Evolutionary conservation across 228 moss, liverwort and hornwort genomes (phyloP), one percentile per base, ranked within the genome.

Genomic region (Sphagnum fallax): DNA sequence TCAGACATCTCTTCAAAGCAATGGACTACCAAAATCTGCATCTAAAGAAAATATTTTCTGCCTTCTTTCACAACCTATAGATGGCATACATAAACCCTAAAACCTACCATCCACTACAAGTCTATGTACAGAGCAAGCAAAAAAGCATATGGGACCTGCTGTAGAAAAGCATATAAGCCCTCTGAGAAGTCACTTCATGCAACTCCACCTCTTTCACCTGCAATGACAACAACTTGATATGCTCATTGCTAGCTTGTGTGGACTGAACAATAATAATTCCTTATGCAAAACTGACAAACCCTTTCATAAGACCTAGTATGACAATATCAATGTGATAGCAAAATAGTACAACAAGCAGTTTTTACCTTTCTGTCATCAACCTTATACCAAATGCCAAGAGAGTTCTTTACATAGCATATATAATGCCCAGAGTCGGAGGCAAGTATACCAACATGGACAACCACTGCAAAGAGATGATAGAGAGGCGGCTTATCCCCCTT

Each of bases 391-490:
- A 77, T 59, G 16, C 82, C 81, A 62, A 82, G 81, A 64, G 92
- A 89, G 62, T 98, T 91, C 52, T 89, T 93, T 12, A 98, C 90
- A 67, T 92, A 98, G 62, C 98, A 98, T 57, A 98, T 98, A 12
- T 98, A 98, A 61, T 98, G 98, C 58, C 98, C 98, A 83, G 93
- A 98, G 81, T 93, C 93, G 52, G 98, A 93, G 62, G 98, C 98
- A 77, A 98, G 84, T 94, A 94, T 93, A 66, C 93, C 98, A 3
- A 98, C 83, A 74, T 98, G 98, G 5, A 98, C 98, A 50, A 98
- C 90, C 0, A 93, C 84, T 1, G 86, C 94, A 67, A 90, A 98
- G 8, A 98, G 90, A 72, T 9, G 73, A 59, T 93, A 98, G 10
- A 79, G 65, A 49, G 69, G 83, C 64, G 83, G 77, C 49, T 69